Evolutionary conservation across 495 filamentous ascomycete genomes (phyloP), one percentile per base, ranked within the genome.

Genomic region (Bacidia gigantensis): DNA sequence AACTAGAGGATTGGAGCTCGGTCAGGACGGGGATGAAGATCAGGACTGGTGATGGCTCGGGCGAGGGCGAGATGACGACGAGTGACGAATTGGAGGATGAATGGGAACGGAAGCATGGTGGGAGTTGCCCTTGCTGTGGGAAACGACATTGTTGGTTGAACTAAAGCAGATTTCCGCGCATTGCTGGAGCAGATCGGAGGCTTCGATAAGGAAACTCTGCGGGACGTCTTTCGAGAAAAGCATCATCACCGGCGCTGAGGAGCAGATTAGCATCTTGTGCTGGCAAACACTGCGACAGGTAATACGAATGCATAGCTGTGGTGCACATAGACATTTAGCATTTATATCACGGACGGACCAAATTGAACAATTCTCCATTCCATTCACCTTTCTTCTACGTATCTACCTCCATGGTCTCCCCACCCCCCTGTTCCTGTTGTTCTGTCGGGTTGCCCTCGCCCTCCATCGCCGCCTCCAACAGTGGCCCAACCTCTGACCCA

Each of bases 401-500:
- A 45, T 58, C 58, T 44, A 61, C 69, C 64, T 83, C 82, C 50
- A 54, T 52, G 53, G 50, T 17, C 49, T 54, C 57, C 51, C 65
- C 80, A 62, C 66, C 82, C 5, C 29, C 29, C 29, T 35, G 29
- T 14, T 14, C 29, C 29, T 35, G 29, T 57, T 75, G 77, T 49
- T 69, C 73, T 54, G 73, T 75, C 53, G 82, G 81, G 44, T 68
- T 71, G 51, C 78, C 76, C 59, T 75, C 75, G 62, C 79, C 87
- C 61, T 86, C 84, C 63, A 82, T 67, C 25, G 66, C 68, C 24
- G 74, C 69, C 64, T 83, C 81, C 62, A 84, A 60, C 65, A 80
- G 70, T 52, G 70, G 67, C 60, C 78, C 76, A 51, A 94, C 83
- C 51, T 90, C 84, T 65, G 85, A 79, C 3, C 88, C 89, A 67